Evolutionary conservation across 108 stramenopile genomes (phyloP).

Genomic region (Nitzschia inconspicua): DNA sequence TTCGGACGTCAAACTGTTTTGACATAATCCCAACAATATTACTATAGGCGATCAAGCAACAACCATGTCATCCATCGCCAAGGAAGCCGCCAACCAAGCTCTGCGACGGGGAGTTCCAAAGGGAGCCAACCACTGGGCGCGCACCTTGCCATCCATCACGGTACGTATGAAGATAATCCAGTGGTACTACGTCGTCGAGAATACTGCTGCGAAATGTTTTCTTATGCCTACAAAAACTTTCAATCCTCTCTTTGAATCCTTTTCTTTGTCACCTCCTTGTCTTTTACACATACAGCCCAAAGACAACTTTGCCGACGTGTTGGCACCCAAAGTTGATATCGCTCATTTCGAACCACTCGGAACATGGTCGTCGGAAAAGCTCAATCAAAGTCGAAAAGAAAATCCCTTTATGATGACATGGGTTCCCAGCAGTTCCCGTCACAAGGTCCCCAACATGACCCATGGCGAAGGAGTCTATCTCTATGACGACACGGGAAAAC

Average conservation of each 20-base stretch:
- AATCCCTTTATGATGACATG: conserved; percentile 61
- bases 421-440: conserved; percentile 40
- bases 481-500: conserved; percentile 53
- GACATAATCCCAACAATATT: background rate
- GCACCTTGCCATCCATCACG: conserved; percentile 31
- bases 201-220: no score
- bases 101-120: conserved; percentile 22
- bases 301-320: conserved; percentile 24
- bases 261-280: background rate
- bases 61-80: conserved; percentile 20
- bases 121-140: conserved; percentile 23
- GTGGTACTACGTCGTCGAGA: no score
- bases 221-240: no score
- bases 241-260: background rate
- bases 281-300: no score
- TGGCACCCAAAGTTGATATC: conserved; percentile 30
- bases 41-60: background rate
- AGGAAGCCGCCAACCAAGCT: conserved; percentile 6
- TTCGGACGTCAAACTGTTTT: background rate
- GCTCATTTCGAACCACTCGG: conserved; percentile 53
- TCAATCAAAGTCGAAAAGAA: conserved; percentile 31
- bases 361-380: conserved; percentile 41
- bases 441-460: conserved; percentile 50
- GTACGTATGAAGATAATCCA: conserved; percentile 31
- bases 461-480: conserved; percentile 64